Base-by-base conservation (phyloP, 2,329 filamentous ascomycete genomes). In the Ceratocystis colombiana region DNA sequence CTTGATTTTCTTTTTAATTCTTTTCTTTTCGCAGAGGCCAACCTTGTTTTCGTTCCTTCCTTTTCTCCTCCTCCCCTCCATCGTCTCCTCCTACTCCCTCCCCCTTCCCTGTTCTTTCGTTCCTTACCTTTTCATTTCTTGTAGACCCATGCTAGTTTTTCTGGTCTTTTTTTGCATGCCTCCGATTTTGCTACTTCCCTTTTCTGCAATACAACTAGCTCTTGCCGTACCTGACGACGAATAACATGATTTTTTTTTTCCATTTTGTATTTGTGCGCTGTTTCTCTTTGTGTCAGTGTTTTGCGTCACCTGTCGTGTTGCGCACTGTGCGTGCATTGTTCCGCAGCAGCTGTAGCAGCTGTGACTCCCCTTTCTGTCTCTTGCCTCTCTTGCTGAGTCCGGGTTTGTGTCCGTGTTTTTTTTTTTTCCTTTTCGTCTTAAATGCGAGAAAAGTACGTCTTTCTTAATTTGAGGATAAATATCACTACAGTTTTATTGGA, bases 11-110 rank as follows among this genome's bases (percentile, higher is more conserved):
- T 61, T 61, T 61, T 61, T 22, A 20, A 28, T 55, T 28, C 5
- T 57, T 57, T 57, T 57, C 30, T 57, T 33, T 17, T 59, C n/a
- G 12, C 6, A 7, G 53, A 20, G 28, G 53, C 15, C 53, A 59
- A 33, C 53, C 28, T 59, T 59, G 28, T 33, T 59, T 33, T 59
- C 15, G 53, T 59, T 59, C 53, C 53, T 59, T 59, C 28, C 25
- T 59, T 59, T 33, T 33, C 28, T 57, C 53, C 22, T 33, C 25
- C 53, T 57, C 25, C 28, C 50, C 22, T 55, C 22, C 28, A 37
- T 37, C 33, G 33, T 37, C 53, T 30, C 50, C 17, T 57, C 17
- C 50, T 25, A 4, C 48, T 15, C 25, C 25, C 25, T 30, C 25
- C 25, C 25, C 17, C 53, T 57, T 33, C 53, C 53, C 53, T 57